Percentiles rank a stretch among this genome's conserved stretches.
Conservation (phyloP, 768 basidiomycete species). For the Tylopilus plumbeoviolaceoides region DNA sequence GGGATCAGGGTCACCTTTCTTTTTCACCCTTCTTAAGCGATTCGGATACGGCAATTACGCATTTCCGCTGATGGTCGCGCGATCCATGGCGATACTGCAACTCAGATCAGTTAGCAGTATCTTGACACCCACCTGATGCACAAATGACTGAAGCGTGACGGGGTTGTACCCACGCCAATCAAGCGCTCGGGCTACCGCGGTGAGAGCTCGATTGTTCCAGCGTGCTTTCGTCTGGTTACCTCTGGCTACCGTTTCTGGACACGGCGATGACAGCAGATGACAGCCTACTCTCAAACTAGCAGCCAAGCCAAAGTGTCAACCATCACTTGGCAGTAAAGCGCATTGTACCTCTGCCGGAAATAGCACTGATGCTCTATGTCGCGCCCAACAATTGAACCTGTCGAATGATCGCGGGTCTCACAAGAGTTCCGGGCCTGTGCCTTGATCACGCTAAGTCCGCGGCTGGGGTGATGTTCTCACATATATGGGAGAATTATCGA, state of each 20-base stretch:
- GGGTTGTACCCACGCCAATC: not conserved
- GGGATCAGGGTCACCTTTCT: not conserved
- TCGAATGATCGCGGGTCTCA: not conserved
- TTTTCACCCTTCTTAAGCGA: constrained; percentile 6
- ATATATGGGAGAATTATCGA: not conserved
- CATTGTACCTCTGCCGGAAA: not conserved
- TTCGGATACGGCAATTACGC: not conserved
- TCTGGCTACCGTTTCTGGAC: not conserved
- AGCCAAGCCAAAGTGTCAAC: not conserved
- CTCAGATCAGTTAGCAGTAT: not conserved
- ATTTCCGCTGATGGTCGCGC: not conserved
- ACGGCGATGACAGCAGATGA: not conserved
- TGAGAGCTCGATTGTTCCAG: not conserved
- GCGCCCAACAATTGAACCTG: not conserved
- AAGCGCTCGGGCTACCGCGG: not conserved
- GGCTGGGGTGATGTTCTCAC: not conserved
- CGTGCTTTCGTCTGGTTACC: not conserved
- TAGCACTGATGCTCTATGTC: not conserved
- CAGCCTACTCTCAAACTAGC: not conserved
- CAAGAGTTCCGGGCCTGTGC: not conserved
- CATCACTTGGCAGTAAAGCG: not conserved
- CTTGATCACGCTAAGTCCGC: not conserved
- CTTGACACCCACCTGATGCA: not conserved
- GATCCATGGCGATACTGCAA: not conserved
- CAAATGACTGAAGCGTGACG: not conserved